Evolutionary conservation across 2,329 filamentous ascomycete species (phyloP).

Genomic region (Aspergillus costaricaensis): DNA sequence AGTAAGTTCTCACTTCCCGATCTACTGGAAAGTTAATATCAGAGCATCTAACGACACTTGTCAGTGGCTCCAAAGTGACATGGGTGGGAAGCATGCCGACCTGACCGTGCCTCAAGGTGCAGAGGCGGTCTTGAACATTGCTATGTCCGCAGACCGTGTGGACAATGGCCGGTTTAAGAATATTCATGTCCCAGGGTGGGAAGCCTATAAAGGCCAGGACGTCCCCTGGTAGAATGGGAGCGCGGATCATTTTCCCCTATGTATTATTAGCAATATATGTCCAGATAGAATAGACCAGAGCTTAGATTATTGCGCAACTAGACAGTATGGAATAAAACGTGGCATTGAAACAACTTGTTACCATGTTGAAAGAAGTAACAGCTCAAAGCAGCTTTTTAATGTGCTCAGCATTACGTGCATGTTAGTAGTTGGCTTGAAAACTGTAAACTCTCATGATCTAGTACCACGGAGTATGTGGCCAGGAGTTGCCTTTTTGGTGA

Average conservation of each 20-base stretch:
- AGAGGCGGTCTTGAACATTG: neutral
- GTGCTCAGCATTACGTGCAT: too few relatives aligned
- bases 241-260: neutral
- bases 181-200: constrained; percentile 10
- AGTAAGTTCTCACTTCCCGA: constrained; percentile 34
- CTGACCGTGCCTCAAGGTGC: constrained; percentile 11
- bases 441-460: too few relatives aligned
- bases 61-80: constrained; percentile 14
- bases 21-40: too few relatives aligned
- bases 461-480: too few relatives aligned
- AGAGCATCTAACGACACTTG: too few relatives aligned
- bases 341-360: too few relatives aligned
- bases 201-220: constrained; percentile 4
- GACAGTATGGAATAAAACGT: too few relatives aligned
- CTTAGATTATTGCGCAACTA: too few relatives aligned
- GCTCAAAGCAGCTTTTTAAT: too few relatives aligned
- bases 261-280: neutral
- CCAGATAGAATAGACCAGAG: neutral
- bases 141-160: neutral
- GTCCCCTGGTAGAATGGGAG: constrained; percentile 1
- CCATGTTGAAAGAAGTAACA: too few relatives aligned
- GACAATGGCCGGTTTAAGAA: constrained; percentile 12
- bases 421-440: too few relatives aligned
- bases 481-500: too few relatives aligned
- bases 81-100: constrained; percentile 12